Conservation (phyloP, 306 rosid genomes). For the Castanea sativa region DNA sequence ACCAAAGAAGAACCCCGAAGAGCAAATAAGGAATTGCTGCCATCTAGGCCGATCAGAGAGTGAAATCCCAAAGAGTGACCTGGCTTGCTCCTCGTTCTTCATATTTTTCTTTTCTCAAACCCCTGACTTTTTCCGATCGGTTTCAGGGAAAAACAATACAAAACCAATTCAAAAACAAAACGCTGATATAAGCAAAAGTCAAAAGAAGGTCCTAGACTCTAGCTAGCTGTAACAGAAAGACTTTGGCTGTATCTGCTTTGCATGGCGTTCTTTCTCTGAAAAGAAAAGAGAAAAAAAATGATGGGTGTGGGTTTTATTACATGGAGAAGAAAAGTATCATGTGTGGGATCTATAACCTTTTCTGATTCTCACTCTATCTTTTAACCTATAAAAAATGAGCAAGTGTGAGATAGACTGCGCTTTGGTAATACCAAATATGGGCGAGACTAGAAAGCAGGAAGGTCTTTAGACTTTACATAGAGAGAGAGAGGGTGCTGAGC, state of each 20-base stretch:
- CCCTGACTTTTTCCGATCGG: neutral
- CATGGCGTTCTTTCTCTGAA: constrained; percentile 1
- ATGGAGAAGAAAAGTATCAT: constrained; percentile 5
- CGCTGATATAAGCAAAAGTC: neutral
- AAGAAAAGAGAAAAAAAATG: neutral
- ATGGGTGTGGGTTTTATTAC: neutral
- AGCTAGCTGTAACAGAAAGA: too few species aligned
- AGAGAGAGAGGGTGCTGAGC: neutral
- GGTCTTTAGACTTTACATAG: too few species aligned
- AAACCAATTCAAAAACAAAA: neutral
- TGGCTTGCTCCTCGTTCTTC: constrained; percentile 47
- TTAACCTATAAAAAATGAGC: neutral
- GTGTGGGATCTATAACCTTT: neutral
- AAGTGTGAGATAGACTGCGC: too few species aligned
- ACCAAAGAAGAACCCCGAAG: constrained; percentile 64
- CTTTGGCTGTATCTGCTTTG: neutral
- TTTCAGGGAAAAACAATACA: neutral
- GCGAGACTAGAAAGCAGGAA: neutral
- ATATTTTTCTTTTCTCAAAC: constrained; percentile 7
- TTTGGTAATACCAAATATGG: neutral
- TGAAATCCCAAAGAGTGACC: constrained; percentile 57
- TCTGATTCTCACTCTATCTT: neutral
- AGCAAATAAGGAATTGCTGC: constrained; percentile 54
- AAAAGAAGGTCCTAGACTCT: too few species aligned
- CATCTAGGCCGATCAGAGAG: constrained; percentile 46